Evolutionary conservation across 2,329 filamentous ascomycete genomes (phyloP).

Genomic region (Stachybotrys elegans): DNA sequence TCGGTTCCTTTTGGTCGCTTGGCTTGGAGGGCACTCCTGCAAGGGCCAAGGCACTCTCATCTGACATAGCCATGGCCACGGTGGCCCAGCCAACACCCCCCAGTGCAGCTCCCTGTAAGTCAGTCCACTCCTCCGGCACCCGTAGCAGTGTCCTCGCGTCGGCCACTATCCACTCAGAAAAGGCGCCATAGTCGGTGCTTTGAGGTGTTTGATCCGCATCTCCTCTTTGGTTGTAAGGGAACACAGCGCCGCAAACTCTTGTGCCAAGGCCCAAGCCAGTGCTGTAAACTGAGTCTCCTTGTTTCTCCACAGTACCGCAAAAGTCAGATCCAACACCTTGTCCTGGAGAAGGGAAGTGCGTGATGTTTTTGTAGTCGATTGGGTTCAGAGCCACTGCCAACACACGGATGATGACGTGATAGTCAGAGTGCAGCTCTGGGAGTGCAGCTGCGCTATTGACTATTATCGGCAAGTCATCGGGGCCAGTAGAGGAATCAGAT

Average conservation of each 20-base stretch:
- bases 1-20: slow-evolving; percentile 7
- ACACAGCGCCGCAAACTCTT: slow-evolving; percentile 8
- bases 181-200: slow-evolving; percentile 1
- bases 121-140: slow-evolving; percentile 14
- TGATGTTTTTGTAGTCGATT: slow-evolving; percentile 20
- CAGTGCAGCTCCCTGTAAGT: slow-evolving; percentile 15
- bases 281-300: slow-evolving; percentile 1
- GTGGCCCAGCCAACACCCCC: slow-evolving; percentile 20
- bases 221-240: no score
- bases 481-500: no score
- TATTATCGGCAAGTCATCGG: no score
- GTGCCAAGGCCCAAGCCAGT: not conserved
- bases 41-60: slow-evolving; percentile 5
- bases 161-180: slow-evolving; percentile 3
- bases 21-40: slow-evolving; percentile 7
- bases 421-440: not conserved
- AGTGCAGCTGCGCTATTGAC: no score
- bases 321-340: slow-evolving; percentile 18
- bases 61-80: slow-evolving; percentile 11
- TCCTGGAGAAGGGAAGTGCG: slow-evolving; percentile 9
- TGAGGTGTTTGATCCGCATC: not conserved
- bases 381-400: slow-evolving; percentile 21
- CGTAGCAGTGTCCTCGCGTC: slow-evolving; percentile 8
- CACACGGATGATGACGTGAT: slow-evolving; percentile 12
- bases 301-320: slow-evolving; percentile 12